Conservation (phyloP, 495 filamentous ascomycete species). For the Xylaria palmicola region DNA sequence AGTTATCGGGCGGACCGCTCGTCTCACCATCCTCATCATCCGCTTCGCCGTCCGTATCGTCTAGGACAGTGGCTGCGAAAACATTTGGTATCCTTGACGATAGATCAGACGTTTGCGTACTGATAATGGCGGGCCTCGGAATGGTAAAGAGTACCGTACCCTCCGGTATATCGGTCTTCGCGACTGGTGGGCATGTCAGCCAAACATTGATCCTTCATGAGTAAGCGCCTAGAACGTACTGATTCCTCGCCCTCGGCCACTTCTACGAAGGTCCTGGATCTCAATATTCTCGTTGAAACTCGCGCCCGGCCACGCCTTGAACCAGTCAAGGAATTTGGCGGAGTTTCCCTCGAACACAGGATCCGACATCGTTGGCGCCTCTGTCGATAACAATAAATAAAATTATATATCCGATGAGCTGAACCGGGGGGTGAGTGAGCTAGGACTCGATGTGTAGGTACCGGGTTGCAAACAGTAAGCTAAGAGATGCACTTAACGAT, state of each 20-base stretch:
- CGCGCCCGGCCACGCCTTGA: constrained; percentile 41
- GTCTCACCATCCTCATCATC: constrained; percentile 30
- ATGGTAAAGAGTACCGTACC: constrained; percentile 50
- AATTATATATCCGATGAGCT: neutral
- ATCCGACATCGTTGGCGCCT: constrained; percentile 21
- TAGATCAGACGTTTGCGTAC: constrained; percentile 40
- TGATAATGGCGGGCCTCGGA: constrained; percentile 44
- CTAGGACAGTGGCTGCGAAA: constrained; percentile 35
- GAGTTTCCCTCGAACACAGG: constrained; percentile 34
- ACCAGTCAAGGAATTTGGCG: constrained; percentile 44
- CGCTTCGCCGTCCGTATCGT: constrained; percentile 26
- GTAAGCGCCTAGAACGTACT: constrained; percentile 27
- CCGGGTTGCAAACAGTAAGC: neutral
- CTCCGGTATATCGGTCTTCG: constrained; percentile 42
- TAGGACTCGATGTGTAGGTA: neutral
- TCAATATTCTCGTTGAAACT: constrained; percentile 45
- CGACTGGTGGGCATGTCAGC: constrained; percentile 32
- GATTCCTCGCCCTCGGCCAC: constrained; percentile 45
- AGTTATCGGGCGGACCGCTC: constrained; percentile 38
- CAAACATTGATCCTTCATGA: neutral
- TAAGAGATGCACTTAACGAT: neutral
- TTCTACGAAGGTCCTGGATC: constrained; percentile 42
- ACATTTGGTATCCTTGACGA: constrained; percentile 34
- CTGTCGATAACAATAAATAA: neutral
- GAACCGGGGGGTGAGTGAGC: neutral